Evolutionary conservation across 2,329 filamentous ascomycete genomes (phyloP).

Genomic region (Graphiopsis chlorocephala): DNA sequence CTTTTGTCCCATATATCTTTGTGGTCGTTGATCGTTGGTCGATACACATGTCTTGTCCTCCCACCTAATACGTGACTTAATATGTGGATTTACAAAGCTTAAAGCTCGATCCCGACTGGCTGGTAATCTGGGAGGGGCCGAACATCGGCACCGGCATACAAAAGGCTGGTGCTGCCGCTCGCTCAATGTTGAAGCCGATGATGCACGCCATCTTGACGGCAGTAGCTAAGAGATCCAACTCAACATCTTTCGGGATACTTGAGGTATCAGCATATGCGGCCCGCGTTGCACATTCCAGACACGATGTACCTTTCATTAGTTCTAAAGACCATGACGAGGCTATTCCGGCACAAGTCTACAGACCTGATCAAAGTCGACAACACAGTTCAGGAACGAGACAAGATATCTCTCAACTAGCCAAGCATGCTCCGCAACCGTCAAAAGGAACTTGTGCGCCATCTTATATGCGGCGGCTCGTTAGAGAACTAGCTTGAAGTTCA

Average conservation of each 20-base stretch:
- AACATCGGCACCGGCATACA: not conserved
- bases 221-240: not conserved
- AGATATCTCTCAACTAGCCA: not conserved
- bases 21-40: not conserved
- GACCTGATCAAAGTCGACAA: not conserved
- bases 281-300: not conserved
- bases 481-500: not conserved
- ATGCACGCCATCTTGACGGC: not conserved
- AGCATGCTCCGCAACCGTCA: not conserved
- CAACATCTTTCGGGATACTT: not conserved
- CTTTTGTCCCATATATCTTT: not conserved
- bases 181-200: not conserved
- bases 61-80: not conserved
- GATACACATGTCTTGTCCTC: not conserved
- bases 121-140: not conserved
- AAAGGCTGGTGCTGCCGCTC: not conserved
- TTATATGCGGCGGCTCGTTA: not conserved
- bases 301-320: not conserved
- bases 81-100: not conserved
- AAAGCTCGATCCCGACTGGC: not conserved
- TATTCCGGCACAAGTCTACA: not conserved
- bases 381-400: not conserved
- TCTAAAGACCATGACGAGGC: not conserved
- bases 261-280: not conserved
- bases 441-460: not conserved